Evolutionary conservation across 768 basidiomycete genomes (phyloP), one percentile per base, ranked within the genome.

Genomic region (Xerocomellus dryophilus): DNA sequence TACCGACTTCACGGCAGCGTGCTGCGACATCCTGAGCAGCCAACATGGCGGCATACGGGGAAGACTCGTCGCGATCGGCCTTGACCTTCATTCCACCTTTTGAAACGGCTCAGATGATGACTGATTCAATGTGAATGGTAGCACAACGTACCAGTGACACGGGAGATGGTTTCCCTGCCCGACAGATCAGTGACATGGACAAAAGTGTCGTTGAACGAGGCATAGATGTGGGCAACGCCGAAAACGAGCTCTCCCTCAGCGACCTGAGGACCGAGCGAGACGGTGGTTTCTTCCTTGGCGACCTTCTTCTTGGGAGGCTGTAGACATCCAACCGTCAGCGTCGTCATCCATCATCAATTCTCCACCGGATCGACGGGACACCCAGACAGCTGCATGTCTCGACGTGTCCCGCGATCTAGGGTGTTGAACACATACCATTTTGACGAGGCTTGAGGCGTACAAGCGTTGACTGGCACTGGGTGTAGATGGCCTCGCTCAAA

Each of bases 51-150:
- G 94, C 93, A 70, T 97, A 92, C 17, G 91, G 92, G 21, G 95
- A 98, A 39, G 94, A 98, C 78, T 99, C 97, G 78, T 99, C 97
- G 76, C 97, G 90, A 76, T 99, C 97, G 12, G 96, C 97, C 81
- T 98, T 99, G 77, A 99, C 97, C 81, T 98, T 98, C 97, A 98
- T 98, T 57, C 97, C 97, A 73, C 93, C 92, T 66, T 36, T 90
- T 50, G 5, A 29, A 18, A 17, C 1, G n/a, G 20, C 10, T 57
- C 10, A 57, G 46, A 39, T 7, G 17, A 36, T 3, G 31, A 14
- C 2, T 14, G 9, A 21, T 25, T 41, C 4, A 5, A 42, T 25
- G 7, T 5, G 7, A 6, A 32, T 14, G 6, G 21, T 21, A 17
- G 14, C 27, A 41, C 18, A 9, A 75, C 82, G 65, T 54, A 89